Evolutionary conservation across 2,329 filamentous ascomycete species (phyloP), one percentile per base, ranked within the genome.

Genomic region (Dactylella cylindrospora): DNA sequence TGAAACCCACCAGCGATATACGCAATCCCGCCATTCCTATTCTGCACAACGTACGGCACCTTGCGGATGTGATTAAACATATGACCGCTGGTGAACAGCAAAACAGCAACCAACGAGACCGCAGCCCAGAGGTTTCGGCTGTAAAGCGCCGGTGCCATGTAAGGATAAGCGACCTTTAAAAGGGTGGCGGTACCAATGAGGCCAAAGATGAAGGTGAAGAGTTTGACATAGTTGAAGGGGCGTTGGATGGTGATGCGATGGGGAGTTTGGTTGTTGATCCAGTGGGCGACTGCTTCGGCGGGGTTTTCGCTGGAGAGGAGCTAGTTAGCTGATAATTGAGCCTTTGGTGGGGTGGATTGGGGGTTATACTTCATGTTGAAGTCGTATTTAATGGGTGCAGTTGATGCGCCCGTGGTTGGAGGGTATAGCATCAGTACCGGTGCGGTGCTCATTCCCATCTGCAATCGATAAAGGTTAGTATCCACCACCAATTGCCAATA

Each of bases 61-160:
- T 93, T 91, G 68, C 94, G 83, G 71, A 98, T 98, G 71, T 96
- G 90, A 74, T 97, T 98, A 80, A 94, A 98, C 94, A 98, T 98
- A 75, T 97, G 90, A 31, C 93, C 94, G 69, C 87, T 93, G 39
- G 86, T 96, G 76, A 97, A 98, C 55, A 96, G 78, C 33, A 98
- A 80, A 65, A 98, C 90, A 10, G 84, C 79, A 70, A 97, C 90
- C 67, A 98, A 77, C 73, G 87, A 95, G 70, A 94, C 74, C 17
- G 87, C 88, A 19, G 91, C 90, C 93, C 93, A 98, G 13, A 97
- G 76, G 70, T 95, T 97, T 68, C 91, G 86, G 77, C 86, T 96
- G 73, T 90, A 88, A 28, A 96, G 73, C 60, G 96, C 70, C 2
- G 91, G 91, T 3, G 8, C 91, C 9, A 96, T 70, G 69, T 90